These are phyloP conservation scores for Leccinum disarticulatum DNA, from an alignment of 768 basidiomycete genomes.

Conservation along the genomic window DNA sequence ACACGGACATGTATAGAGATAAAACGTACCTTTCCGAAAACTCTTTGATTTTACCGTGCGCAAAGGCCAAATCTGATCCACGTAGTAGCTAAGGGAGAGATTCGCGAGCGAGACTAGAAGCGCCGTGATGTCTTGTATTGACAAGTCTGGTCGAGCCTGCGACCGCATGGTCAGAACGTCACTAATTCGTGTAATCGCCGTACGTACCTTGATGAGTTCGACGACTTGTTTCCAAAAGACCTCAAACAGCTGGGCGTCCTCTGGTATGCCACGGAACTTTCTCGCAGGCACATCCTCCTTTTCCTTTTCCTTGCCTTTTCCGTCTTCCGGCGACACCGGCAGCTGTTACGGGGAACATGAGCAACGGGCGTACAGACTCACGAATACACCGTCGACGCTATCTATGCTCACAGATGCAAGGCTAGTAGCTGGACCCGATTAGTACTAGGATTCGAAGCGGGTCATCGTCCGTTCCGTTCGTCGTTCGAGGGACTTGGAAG, in stretches of 20 bases:
- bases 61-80: no score
- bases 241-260: conserved; percentile 93
- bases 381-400: no score
- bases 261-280: conserved; percentile 95
- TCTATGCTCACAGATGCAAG: no score
- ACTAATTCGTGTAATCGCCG: not conserved
- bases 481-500: no score
- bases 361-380: no score
- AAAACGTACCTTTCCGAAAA: no score
- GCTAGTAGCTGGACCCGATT: no score
- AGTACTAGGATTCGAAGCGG: no score
- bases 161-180: conserved; percentile 3
- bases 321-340: conserved; percentile 25
- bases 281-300: conserved; percentile 56
- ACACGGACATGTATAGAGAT: no score
- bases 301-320: conserved; percentile 55
- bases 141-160: conserved; percentile 94
- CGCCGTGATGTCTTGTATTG: conserved; percentile 97
- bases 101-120: conserved; percentile 94
- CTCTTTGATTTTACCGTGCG: no score
- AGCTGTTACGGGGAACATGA: no score
- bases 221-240: conserved; percentile 99
- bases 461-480: no score
- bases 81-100: conserved; percentile 71
- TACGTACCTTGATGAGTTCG: conserved; percentile 87